Evolutionary conservation across 257 asterid genomes (phyloP).

Genomic region (Salvia rosmarinus): DNA sequence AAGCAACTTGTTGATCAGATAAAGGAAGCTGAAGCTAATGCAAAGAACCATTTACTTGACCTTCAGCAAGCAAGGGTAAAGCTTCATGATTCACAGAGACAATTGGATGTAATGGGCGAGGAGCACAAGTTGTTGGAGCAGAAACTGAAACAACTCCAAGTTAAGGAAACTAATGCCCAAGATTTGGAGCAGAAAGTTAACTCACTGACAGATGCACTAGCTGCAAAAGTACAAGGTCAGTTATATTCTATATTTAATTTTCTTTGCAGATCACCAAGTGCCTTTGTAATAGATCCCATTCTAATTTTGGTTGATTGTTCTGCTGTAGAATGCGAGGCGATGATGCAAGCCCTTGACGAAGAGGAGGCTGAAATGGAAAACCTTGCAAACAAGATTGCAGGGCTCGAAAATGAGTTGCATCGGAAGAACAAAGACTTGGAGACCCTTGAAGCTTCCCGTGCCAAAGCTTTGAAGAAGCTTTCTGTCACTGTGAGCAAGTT

Average conservation of each 20-base stretch:
- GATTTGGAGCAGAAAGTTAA: conserved; percentile 62
- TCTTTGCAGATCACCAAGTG: conserved; percentile 18
- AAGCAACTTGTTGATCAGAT: conserved; percentile 85
- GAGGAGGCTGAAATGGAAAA: conserved; percentile 91
- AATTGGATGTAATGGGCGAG: conserved; percentile 56
- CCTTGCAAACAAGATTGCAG: conserved; percentile 58
- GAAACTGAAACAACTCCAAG: conserved; percentile 60
- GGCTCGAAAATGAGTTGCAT: conserved; percentile 67
- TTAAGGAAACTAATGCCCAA: conserved; percentile 49
- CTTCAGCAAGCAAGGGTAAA: conserved; percentile 63
- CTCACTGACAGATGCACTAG: conserved; percentile 65
- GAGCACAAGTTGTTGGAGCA: conserved; percentile 57
- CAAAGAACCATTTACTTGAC: conserved; percentile 62
- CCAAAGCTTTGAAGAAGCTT: conserved; percentile 87
- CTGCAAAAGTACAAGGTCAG: conserved; percentile 90
- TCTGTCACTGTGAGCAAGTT: conserved; percentile 90
- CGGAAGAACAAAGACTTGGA: conserved; percentile 75
- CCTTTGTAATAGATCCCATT: conserved; percentile 25
- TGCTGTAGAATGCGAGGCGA: conserved; percentile 77
- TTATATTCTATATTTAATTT: conserved; percentile 29
- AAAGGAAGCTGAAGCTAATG: conserved; percentile 80
- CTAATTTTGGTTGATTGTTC: conserved; percentile 27
- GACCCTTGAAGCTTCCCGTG: conserved; percentile 85
- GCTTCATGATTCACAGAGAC: conserved; percentile 58
- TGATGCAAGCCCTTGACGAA: conserved; percentile 95